Evolutionary conservation across 2,329 filamentous ascomycete genomes (phyloP).

Genomic region (Verticillium zaregamsianum): DNA sequence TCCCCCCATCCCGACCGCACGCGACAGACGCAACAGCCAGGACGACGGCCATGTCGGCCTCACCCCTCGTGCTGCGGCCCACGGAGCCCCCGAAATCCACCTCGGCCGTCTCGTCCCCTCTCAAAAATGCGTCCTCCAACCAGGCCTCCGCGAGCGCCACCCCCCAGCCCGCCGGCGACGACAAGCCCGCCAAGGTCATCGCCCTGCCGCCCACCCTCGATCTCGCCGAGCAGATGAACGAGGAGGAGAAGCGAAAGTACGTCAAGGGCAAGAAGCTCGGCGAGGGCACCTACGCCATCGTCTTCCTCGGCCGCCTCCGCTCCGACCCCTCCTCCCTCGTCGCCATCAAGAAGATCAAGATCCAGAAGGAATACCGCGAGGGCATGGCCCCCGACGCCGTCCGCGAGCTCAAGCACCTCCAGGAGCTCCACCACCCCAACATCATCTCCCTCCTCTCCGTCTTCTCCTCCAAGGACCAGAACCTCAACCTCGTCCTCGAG

Average conservation of each 20-base stretch:
- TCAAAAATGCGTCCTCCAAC: slow-evolving; percentile 35
- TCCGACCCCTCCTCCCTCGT: slow-evolving; percentile 69
- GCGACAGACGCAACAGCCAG: background rate
- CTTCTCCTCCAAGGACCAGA: slow-evolving; percentile 94
- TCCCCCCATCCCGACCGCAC: no score
- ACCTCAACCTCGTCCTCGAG: slow-evolving; percentile 92
- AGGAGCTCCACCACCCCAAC: slow-evolving; percentile 91
- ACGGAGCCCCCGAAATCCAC: slow-evolving; percentile 26
- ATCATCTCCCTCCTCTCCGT: slow-evolving; percentile 91
- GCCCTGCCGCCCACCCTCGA: slow-evolving; percentile 42
- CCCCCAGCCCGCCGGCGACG: slow-evolving; percentile 24
- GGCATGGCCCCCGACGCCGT: slow-evolving; percentile 93
- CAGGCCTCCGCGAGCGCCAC: slow-evolving; percentile 42
- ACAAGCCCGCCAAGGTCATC: slow-evolving; percentile 9
- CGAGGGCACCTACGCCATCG: slow-evolving; percentile 94
- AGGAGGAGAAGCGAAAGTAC: slow-evolving; percentile 81
- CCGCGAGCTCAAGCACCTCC: slow-evolving; percentile 91
- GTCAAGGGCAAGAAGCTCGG: slow-evolving; percentile 92
- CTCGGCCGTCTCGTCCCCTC: slow-evolving; percentile 36
- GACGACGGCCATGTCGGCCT: slow-evolving; percentile 37
- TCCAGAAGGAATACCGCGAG: slow-evolving; percentile 80
- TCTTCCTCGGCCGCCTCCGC: slow-evolving; percentile 82
- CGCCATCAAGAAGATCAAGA: slow-evolving; percentile 91
- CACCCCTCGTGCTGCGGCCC: slow-evolving; percentile 39
- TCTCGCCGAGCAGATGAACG: slow-evolving; percentile 76